phyloP scores from a whole-genome alignment of 2,329 filamentous ascomycete species.

The Colletotrichum tofieldiae region DNA sequence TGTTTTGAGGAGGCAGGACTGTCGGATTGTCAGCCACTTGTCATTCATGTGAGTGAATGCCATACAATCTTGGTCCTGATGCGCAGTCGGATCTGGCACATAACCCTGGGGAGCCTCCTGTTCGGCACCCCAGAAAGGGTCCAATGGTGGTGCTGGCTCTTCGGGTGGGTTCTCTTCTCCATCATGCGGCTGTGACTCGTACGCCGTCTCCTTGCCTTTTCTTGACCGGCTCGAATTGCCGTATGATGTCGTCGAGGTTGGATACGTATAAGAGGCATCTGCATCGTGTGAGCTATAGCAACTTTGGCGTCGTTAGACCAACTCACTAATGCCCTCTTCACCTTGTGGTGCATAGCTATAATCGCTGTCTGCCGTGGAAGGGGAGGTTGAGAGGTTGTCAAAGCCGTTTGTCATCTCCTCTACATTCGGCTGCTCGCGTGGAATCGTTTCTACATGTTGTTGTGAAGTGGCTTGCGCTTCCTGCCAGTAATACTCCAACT shows the following conservation, averaged over 20 bases:
- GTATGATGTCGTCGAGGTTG: slow-evolving; percentile 13
- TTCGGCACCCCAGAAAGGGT: slow-evolving; percentile 36
- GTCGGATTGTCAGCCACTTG: neutral
- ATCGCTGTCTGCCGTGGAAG: slow-evolving; percentile 3
- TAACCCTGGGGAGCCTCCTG: neutral
- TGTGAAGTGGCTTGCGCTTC: slow-evolving; percentile 37
- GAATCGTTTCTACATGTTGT: slow-evolving; percentile 41
- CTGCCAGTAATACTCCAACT: slow-evolving; percentile 48
- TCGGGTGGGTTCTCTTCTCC: slow-evolving; percentile 1
- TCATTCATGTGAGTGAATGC: neutral
- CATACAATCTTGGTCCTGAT: slow-evolving; percentile 20
- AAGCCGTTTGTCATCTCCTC: slow-evolving; percentile 44
- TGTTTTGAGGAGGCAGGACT: slow-evolving; percentile 3
- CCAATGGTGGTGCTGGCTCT: slow-evolving; percentile 15
- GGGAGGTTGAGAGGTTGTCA: slow-evolving; percentile 25
- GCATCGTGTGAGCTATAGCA: slow-evolving; percentile 5
- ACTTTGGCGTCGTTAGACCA: neutral
- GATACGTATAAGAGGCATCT: slow-evolving; percentile 9
- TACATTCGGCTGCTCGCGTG: slow-evolving; percentile 47
- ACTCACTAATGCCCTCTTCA: slow-evolving; percentile 9
- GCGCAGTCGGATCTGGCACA: neutral
- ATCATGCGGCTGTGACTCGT: slow-evolving; percentile 20
- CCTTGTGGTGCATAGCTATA: slow-evolving; percentile 19
- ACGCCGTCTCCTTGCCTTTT: slow-evolving; percentile 28
- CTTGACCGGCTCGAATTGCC: slow-evolving; percentile 20